Percentiles rank a stretch among this genome's conserved stretches.
phyloP scores from a whole-genome alignment of 164 flowering plant genomes.

The Aristolochia fimbriata region DNA sequence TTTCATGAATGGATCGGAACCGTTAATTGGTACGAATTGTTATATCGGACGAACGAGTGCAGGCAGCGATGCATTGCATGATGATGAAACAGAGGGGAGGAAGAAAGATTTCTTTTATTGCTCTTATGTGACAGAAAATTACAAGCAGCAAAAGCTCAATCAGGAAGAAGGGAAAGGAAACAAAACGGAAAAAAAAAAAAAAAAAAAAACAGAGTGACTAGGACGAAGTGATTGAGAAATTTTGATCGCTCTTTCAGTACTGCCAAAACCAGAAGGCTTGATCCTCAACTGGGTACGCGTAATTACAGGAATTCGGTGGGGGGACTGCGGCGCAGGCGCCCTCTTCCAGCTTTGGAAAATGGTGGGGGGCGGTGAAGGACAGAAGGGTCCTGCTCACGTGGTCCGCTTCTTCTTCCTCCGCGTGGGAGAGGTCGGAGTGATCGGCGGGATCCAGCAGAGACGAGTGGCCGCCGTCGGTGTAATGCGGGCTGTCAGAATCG shows the following conservation, averaged over 20 bases:
- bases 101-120: no score
- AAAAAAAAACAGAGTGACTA: no score
- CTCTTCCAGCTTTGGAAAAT: constrained; percentile 44
- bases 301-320: constrained; percentile 34
- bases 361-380: constrained; percentile 15
- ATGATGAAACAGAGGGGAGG: no score
- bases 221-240: no score
- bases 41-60: no score
- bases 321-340: constrained; percentile 23
- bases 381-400: constrained; percentile 25
- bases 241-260: constrained; percentile 14
- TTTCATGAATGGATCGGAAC: no score
- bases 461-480: constrained; percentile 31
- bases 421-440: constrained; percentile 35
- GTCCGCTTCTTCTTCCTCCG: constrained; percentile 42
- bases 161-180: no score
- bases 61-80: no score
- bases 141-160: no score
- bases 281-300: constrained; percentile 45
- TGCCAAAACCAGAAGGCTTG: constrained; percentile 60
- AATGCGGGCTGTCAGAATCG: constrained; percentile 56
- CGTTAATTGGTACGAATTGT: no score
- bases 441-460: constrained; percentile 37
- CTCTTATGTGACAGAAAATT: no score
- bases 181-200: no score